Base-by-base conservation (phyloP, 352 stramenopile species). In the Globisporangium parvum region DNA sequence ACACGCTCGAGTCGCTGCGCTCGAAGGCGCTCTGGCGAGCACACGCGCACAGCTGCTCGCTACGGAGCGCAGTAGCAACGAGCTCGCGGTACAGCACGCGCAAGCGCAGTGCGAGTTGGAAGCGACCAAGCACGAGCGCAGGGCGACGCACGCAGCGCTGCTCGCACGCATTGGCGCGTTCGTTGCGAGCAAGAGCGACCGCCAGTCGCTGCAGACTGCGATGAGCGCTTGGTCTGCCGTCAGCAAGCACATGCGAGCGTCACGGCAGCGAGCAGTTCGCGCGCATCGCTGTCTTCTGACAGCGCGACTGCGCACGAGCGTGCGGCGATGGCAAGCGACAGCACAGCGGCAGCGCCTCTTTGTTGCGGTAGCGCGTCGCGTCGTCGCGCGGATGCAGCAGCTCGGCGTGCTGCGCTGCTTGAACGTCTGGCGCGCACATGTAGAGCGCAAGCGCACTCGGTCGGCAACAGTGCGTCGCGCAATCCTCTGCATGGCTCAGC, bases 351-450 rank as follows among this genome's bases (percentile, higher is more conserved):
- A 31, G 12, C 55, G 50, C 5, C 40, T n/a, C 0, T 59, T 51
- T 23, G 14, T 20, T 3, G n/a, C 37, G 17, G n/a, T 51, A n/a
- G 20, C 44, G 12, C 26, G 17, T 11, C 48, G 63, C 23, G 42
- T 59, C 23, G 10, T 66, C 14, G 26, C 37, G 10, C 49, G 48
- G 8, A 73, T 85, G 69, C 63, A 58, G 14, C 65, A 77, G 17
- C 37, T 83, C 20, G 33, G 33, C 3, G 73, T 70, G 28, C 46
- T 73, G 0, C 70, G 61, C 10, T 86, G 75, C 23, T 75, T 87
- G n/a, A 68, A 73, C 47, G 77, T 70, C 20, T 89, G 79, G 79
- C 80, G 71, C 53, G 50, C 67, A 28, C 55, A 51, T 21, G 28
- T 51, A 0, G 40, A 39, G 0, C 17, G 47, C 3, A 31, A 47